Conservation (phyloP, 768 basidiomycete genomes). For the Russula earlei region DNA sequence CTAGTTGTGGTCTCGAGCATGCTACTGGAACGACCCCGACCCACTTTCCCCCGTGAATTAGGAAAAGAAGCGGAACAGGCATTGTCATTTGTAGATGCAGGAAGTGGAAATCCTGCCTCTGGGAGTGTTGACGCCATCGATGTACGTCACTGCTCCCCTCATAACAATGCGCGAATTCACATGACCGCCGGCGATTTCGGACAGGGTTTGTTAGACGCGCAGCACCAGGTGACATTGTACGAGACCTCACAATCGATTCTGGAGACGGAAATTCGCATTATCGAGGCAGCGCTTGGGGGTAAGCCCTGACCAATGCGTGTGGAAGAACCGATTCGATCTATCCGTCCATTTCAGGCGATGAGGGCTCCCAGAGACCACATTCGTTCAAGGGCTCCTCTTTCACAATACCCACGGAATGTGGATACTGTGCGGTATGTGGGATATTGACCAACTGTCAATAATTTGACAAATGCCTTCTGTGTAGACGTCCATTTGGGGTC, state of each 20-base stretch:
- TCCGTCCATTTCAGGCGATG: slow-evolving; percentile 44
- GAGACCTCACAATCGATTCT: slow-evolving; percentile 48
- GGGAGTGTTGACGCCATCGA: slow-evolving; percentile 49
- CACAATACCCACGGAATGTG: slow-evolving; percentile 76
- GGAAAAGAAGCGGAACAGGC: slow-evolving; percentile 49
- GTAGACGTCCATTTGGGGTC: slow-evolving; percentile 78
- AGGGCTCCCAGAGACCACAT: slow-evolving; percentile 62
- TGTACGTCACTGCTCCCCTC: slow-evolving; percentile 36
- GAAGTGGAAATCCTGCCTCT: slow-evolving; percentile 38
- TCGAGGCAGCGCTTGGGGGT: slow-evolving; percentile 58
- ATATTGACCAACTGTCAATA: background rate
- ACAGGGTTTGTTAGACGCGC: slow-evolving; percentile 55
- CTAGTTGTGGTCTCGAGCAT: slow-evolving; percentile 7
- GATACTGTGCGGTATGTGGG: slow-evolving; percentile 45
- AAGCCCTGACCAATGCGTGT: slow-evolving; percentile 21
- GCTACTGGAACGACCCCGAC: slow-evolving; percentile 1
- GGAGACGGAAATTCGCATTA: slow-evolving; percentile 53
- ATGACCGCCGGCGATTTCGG: slow-evolving; percentile 3
- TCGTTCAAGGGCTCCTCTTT: slow-evolving; percentile 80
- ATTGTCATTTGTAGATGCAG: slow-evolving; percentile 36
- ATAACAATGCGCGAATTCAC: slow-evolving; percentile 2
- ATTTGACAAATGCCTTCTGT: background rate
- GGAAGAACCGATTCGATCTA: background rate
- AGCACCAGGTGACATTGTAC: slow-evolving; percentile 49
- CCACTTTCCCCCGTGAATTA: slow-evolving; percentile 23